phyloP scores from a whole-genome alignment of 768 basidiomycete genomes.

The Pulveroboletus frians region DNA sequence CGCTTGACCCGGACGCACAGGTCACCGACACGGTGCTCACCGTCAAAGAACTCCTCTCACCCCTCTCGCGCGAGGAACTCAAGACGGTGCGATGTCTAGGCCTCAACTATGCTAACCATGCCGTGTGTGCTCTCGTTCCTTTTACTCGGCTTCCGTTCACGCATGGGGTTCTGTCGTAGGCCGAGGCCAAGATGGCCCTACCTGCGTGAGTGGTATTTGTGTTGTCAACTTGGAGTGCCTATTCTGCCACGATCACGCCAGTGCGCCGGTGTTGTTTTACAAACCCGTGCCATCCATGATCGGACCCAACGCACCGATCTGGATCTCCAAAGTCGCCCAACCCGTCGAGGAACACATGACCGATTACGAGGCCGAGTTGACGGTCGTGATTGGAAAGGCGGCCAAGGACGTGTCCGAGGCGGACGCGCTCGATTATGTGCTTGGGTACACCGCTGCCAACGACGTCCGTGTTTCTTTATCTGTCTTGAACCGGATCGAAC shows the following conservation, averaged over 20 bases:
- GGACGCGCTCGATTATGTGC: constrained; percentile 80
- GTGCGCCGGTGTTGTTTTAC: constrained; percentile 73
- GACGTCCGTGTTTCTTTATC: constrained; percentile 64
- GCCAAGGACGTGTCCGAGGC: constrained; percentile 76
- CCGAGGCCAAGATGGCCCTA: constrained; percentile 57
- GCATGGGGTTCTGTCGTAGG: constrained; percentile 33
- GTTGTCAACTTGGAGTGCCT: background rate
- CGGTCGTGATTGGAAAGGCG: constrained; percentile 76
- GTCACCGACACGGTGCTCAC: constrained; percentile 62
- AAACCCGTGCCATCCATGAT: constrained; percentile 70
- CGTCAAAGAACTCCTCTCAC: constrained; percentile 64
- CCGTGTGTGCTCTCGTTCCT: constrained; percentile 38
- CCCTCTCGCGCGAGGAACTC: constrained; percentile 62
- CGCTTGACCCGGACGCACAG: constrained; percentile 60
- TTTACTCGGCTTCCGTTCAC: background rate
- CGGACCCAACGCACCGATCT: constrained; percentile 61
- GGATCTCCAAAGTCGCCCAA: constrained; percentile 63
- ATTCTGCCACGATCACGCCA: constrained; percentile 16
- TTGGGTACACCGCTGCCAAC: constrained; percentile 77
- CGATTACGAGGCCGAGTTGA: constrained; percentile 80
- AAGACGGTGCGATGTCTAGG: constrained; percentile 72
- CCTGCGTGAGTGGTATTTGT: constrained; percentile 48
- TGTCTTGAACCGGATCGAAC: too few relatives aligned
- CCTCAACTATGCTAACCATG: constrained; percentile 82
- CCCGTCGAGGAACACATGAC: constrained; percentile 66